Percentiles rank a stretch among this genome's conserved stretches.
These are phyloP conservation scores for Eutypella sp. DNA, from an alignment of 2,329 filamentous ascomycete species.

Conservation along the genomic window DNA sequence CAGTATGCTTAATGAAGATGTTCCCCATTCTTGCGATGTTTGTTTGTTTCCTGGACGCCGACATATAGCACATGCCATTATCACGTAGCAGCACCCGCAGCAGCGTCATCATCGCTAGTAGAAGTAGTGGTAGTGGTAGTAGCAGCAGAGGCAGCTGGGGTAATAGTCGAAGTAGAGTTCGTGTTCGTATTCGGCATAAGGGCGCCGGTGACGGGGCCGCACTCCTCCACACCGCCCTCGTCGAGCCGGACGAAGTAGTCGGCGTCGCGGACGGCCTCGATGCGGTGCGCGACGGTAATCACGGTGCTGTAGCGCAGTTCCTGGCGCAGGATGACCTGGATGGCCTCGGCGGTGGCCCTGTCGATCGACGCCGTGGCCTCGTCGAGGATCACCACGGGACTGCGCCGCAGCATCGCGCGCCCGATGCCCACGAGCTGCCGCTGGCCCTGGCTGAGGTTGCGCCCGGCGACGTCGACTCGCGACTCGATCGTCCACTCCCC, in stretches of 20 bases:
- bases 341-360: slow-evolving; percentile 50
- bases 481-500: slow-evolving; percentile 41
- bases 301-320: slow-evolving; percentile 54
- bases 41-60: no score
- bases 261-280: slow-evolving; percentile 57
- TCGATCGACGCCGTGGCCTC: slow-evolving; percentile 63
- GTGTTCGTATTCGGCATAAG: no score
- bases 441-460: slow-evolving; percentile 59
- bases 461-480: slow-evolving; percentile 54
- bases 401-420: slow-evolving; percentile 54
- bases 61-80: no score
- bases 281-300: slow-evolving; percentile 61
- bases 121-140: no score
- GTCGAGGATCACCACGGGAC: slow-evolving; percentile 58
- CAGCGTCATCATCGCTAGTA: no score
- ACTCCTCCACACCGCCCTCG: slow-evolving; percentile 44
- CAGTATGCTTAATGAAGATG: no score
- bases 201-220: no score
- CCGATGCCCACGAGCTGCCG: slow-evolving; percentile 58
- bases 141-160: no score
- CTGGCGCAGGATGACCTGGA: slow-evolving; percentile 52
- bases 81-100: no score
- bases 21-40: no score
- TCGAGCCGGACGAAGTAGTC: slow-evolving; percentile 52
- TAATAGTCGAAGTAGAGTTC: no score